Evolutionary conservation across 2,329 filamentous ascomycete genomes (phyloP).

Genomic region (Coniochaeta sp.): DNA sequence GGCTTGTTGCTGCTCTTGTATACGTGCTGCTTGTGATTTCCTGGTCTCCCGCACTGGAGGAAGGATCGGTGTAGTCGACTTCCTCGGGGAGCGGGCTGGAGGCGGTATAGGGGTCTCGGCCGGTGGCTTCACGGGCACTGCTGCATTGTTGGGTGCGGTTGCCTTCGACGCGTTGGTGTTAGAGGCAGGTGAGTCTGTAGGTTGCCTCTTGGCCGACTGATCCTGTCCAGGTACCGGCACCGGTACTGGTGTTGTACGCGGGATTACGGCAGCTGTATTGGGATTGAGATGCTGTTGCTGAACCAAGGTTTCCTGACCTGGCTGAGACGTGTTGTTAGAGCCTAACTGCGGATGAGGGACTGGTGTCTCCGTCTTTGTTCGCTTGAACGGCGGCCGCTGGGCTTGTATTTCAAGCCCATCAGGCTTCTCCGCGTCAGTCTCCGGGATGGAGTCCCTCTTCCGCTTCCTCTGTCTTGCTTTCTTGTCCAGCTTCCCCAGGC

Average conservation of each 20-base stretch:
- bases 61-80: constrained; percentile 24
- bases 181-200: constrained; percentile 17
- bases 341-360: constrained; percentile 24
- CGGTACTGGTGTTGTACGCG: constrained; percentile 25
- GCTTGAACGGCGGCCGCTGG: constrained; percentile 20
- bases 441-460: constrained; percentile 23
- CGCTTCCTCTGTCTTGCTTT: constrained; percentile 22
- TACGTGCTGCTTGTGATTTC: constrained; percentile 17
- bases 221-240: constrained; percentile 20
- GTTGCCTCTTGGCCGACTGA: constrained; percentile 15
- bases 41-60: constrained; percentile 25
- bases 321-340: constrained; percentile 9
- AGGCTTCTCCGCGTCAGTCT: constrained; percentile 19
- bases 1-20: constrained; percentile 14
- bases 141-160: constrained; percentile 5
- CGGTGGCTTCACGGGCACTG: constrained; percentile 18
- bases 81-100: constrained; percentile 19
- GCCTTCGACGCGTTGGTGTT: constrained; percentile 8
- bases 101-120: constrained; percentile 21
- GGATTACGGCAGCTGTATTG: constrained; percentile 8
- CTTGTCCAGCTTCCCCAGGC: constrained; percentile 10
- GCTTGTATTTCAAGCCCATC: constrained; percentile 10
- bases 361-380: constrained; percentile 29
- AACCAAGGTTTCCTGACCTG: constrained; percentile 15
- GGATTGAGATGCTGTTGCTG: constrained; percentile 9